Conservation (phyloP, 139 green algal species). For the Picochlorum sp. region DNA sequence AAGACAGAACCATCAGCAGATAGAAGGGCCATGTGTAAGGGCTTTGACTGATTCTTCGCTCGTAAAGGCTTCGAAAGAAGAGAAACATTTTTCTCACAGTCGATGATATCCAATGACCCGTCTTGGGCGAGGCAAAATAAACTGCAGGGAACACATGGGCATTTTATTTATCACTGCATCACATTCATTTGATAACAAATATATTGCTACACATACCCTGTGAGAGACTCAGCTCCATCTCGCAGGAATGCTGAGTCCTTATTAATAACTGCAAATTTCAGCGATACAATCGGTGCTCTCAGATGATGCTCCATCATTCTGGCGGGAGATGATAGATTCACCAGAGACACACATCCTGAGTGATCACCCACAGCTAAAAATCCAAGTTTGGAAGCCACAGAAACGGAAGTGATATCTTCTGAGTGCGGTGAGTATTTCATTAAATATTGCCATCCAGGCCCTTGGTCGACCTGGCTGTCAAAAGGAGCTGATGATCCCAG, state of each 20-base stretch:
- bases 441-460: slow-evolving; percentile 41
- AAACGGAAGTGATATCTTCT: slow-evolving; percentile 17
- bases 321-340: slow-evolving; percentile 25
- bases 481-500: slow-evolving; percentile 25
- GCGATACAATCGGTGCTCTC: neutral
- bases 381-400: slow-evolving; percentile 15
- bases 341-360: slow-evolving; percentile 14
- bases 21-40: slow-evolving; percentile 31
- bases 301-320: slow-evolving; percentile 4
- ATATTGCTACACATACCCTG: no score
- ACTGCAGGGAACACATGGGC: neutral
- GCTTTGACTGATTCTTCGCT: slow-evolving; percentile 30
- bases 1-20: slow-evolving; percentile 18
- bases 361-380: slow-evolving; percentile 33
- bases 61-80: slow-evolving; percentile 8
- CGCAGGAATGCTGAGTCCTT: neutral
- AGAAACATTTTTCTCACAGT: slow-evolving; percentile 20
- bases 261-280: neutral
- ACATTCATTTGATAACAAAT: no score
- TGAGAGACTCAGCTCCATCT: no score
- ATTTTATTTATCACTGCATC: no score
- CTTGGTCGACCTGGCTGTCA: slow-evolving; percentile 16
- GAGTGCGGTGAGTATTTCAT: slow-evolving; percentile 25
- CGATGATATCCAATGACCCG: neutral
- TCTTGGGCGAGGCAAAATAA: neutral